These are phyloP conservation scores for Cyberlindnera maclurae DNA, from an alignment of 805 yeast genomes.

Conservation along the genomic window DNA sequence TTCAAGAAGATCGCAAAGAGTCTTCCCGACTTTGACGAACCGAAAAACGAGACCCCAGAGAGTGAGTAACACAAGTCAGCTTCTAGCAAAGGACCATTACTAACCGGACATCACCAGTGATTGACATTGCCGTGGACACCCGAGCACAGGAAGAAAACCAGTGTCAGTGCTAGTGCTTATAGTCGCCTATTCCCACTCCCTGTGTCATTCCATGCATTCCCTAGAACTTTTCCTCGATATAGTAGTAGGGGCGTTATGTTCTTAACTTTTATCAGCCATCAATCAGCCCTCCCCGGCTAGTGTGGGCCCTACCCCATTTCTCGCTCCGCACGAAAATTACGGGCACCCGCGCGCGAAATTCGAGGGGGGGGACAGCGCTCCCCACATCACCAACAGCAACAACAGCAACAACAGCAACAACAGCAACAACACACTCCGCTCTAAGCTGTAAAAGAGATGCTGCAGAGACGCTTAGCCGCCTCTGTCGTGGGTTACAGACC, in stretches of 20 bases:
- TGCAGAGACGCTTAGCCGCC: constrained; percentile 5
- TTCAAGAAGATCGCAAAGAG: constrained; percentile 88
- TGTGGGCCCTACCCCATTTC: too few species aligned
- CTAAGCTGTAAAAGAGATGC: too few species aligned
- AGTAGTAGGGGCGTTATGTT: too few species aligned
- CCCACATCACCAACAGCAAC: background rate
- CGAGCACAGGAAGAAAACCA: constrained; percentile 17
- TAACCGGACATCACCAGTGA: constrained; percentile 17
- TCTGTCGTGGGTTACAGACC: background rate
- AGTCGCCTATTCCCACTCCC: too few species aligned
- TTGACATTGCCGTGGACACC: constrained; percentile 20
- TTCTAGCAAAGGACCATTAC: background rate
- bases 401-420: background rate
- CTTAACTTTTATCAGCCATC: too few species aligned
- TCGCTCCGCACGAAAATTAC: constrained; percentile 1
- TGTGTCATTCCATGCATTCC: too few species aligned
- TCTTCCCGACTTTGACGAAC: constrained; percentile 70
- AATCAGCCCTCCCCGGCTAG: too few species aligned
- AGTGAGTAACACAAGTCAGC: constrained; percentile 10
- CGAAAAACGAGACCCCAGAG: constrained; percentile 20
- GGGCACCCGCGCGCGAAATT: background rate
- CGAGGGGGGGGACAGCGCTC: background rate
- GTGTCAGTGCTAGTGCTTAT: constrained; percentile 20
- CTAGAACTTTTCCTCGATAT: too few species aligned
- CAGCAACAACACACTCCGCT: background rate